A percentile compares a stretch with the other conserved stretches of the same genome.
These are phyloP conservation scores for Collybiopsis luxurians DNA, from an alignment of 768 basidiomycete species.

Conservation along the genomic window DNA sequence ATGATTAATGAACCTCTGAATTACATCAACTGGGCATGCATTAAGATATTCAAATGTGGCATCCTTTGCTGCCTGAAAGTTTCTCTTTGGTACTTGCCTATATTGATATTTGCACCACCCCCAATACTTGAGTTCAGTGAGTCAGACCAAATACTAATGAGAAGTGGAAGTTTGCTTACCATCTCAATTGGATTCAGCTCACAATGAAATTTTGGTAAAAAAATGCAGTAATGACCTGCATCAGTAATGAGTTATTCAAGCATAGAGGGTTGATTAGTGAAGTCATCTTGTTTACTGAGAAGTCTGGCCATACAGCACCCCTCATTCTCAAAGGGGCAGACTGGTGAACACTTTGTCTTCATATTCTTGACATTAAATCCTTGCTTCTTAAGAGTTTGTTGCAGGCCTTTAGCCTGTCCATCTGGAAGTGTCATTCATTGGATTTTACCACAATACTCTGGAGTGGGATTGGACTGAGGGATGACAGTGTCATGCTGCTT, in stretches of 20 bases:
- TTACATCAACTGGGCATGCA: not conserved
- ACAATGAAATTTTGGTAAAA: conserved; percentile 34
- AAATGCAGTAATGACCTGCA: conserved; percentile 28
- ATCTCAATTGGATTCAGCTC: conserved; percentile 40
- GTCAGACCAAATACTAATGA: not conserved
- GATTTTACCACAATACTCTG: conserved; percentile 11
- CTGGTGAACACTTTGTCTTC: conserved; percentile 24
- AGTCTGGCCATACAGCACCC: conserved; percentile 29
- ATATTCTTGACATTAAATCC: conserved; percentile 24
- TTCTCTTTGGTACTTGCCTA: conserved; percentile 10
- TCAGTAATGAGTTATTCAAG: conserved; percentile 22
- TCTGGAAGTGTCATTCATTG: conserved; percentile 22
- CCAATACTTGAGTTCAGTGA: conserved; percentile 14
- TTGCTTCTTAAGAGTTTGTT: conserved; percentile 20
- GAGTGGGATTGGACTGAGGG: conserved; percentile 20
- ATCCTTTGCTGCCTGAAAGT: conserved; percentile 11
- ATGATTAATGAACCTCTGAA: conserved; percentile 5
- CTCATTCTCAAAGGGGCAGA: conserved; percentile 23
- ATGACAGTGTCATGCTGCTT: conserved; percentile 21
- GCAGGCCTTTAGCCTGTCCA: conserved; percentile 21
- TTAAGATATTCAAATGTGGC: not conserved
- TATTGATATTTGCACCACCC: conserved; percentile 19
- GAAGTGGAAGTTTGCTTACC: conserved; percentile 15
- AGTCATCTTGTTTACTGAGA: conserved; percentile 31
- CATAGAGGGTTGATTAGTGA: conserved; percentile 24